Evolutionary conservation across 73 alveolate species (phyloP).

Genomic region (Tetrahymena thermophila): DNA sequence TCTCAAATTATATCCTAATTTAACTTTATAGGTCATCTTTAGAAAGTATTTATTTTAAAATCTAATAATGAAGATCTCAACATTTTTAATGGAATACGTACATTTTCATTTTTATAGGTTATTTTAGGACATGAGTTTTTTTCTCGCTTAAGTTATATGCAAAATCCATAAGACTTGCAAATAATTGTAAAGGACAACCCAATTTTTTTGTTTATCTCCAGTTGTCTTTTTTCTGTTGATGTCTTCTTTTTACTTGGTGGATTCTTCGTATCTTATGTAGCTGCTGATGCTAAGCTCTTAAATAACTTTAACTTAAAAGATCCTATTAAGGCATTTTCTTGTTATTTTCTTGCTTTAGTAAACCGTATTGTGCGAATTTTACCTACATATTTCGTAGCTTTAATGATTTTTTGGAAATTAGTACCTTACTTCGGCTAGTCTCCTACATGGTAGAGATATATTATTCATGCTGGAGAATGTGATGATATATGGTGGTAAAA

Average conservation of each 20-base stretch:
- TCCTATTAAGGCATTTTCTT: neutral
- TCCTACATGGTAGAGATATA: neutral
- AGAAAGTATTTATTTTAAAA: neutral
- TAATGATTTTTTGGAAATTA: neutral
- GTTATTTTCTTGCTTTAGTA: neutral
- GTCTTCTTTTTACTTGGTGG: slow-evolving; percentile 54
- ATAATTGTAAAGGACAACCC: neutral
- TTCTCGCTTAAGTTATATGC: neutral
- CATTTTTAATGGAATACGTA: slow-evolving; percentile 15
- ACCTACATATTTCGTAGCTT: neutral
- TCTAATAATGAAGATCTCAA: slow-evolving; percentile 14
- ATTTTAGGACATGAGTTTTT: slow-evolving; percentile 14
- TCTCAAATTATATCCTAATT: neutral
- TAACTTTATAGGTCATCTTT: neutral
- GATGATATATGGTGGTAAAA: slow-evolving; percentile 5
- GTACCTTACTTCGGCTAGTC: neutral
- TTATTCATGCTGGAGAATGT: neutral
- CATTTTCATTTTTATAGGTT: slow-evolving; percentile 18
- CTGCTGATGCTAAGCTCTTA: neutral
- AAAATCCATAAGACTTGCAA: neutral
- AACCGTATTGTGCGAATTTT: neutral
- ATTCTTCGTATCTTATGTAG: slow-evolving; percentile 39
- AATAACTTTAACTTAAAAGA: neutral
- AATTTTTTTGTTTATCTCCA: neutral
- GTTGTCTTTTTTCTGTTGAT: slow-evolving; percentile 47